Conservation (phyloP, 495 filamentous ascomycete species). For the Podospora anserina region DNA sequence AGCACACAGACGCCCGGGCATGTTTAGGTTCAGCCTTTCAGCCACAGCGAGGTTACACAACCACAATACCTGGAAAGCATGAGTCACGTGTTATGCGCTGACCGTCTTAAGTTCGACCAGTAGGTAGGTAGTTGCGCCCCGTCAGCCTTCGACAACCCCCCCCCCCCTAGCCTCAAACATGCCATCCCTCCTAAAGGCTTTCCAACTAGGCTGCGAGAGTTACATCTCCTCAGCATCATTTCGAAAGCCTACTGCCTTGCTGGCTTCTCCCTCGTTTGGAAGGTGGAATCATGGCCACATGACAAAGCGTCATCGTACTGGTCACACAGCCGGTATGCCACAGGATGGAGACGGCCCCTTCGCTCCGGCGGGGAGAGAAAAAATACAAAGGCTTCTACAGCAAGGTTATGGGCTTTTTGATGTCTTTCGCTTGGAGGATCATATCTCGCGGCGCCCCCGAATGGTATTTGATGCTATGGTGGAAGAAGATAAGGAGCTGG, state of each 20-base stretch:
- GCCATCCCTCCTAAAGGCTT: background rate
- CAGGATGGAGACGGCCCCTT: background rate
- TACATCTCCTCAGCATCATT: slow-evolving; percentile 1
- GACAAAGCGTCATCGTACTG: background rate
- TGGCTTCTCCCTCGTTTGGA: background rate
- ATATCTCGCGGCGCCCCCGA: background rate
- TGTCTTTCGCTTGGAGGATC: background rate
- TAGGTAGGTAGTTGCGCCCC: background rate
- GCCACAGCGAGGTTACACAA: background rate
- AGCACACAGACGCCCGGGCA: no score
- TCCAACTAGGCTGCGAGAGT: background rate
- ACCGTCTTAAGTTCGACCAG: background rate
- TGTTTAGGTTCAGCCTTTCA: no score
- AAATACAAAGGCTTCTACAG: background rate
- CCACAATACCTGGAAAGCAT: background rate
- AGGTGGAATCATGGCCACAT: background rate
- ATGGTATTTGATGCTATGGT: background rate
- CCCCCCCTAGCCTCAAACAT: background rate
- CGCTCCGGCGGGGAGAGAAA: background rate
- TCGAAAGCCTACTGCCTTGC: background rate
- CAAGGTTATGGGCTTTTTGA: background rate
- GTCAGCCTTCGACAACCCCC: background rate
- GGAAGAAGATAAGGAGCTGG: background rate
- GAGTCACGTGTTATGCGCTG: background rate
- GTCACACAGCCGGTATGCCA: background rate